Percentiles rank a stretch among this genome's conserved stretches.
These are phyloP conservation scores for Pythium biforme DNA, from an alignment of 352 stramenopile species.

Conservation along the genomic window DNA sequence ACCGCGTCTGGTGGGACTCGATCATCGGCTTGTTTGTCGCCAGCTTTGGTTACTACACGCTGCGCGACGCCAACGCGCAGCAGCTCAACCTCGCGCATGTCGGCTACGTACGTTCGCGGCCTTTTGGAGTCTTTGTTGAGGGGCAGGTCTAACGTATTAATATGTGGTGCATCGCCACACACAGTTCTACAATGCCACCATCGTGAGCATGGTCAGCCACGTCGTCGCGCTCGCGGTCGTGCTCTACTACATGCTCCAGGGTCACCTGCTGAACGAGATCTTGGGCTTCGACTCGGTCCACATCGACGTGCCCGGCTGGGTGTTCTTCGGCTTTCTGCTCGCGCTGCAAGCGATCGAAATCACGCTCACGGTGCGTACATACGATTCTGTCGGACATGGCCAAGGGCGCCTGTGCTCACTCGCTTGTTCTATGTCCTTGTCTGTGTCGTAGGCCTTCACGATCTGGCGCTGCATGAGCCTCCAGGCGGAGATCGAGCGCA, in stretches of 20 bases:
- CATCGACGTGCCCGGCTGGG: slow-evolving; percentile 30
- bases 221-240: slow-evolving; percentile 52
- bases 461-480: slow-evolving; percentile 56
- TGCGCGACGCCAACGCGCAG: slow-evolving; percentile 46
- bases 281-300: slow-evolving; percentile 30
- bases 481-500: slow-evolving; percentile 69
- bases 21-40: slow-evolving; percentile 54
- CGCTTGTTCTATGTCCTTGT: slow-evolving; percentile 7
- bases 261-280: slow-evolving; percentile 57
- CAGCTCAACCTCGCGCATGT: slow-evolving; percentile 40
- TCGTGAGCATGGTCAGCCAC: slow-evolving; percentile 57
- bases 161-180: slow-evolving; percentile 2
- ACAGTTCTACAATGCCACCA: slow-evolving; percentile 59
- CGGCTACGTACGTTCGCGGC: slow-evolving; percentile 23
- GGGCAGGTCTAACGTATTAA: not conserved
- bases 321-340: slow-evolving; percentile 69
- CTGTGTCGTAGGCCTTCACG: slow-evolving; percentile 46
- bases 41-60: slow-evolving; percentile 49
- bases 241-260: slow-evolving; percentile 56
- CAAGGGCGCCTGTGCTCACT: not conserved
- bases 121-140: not conserved
- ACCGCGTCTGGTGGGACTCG: slow-evolving; percentile 80
- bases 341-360: slow-evolving; percentile 53
- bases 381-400: not conserved
- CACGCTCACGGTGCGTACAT: slow-evolving; percentile 50